Conservation (phyloP, 2,329 filamentous ascomycete genomes). For the Trichoderma asperellum region DNA sequence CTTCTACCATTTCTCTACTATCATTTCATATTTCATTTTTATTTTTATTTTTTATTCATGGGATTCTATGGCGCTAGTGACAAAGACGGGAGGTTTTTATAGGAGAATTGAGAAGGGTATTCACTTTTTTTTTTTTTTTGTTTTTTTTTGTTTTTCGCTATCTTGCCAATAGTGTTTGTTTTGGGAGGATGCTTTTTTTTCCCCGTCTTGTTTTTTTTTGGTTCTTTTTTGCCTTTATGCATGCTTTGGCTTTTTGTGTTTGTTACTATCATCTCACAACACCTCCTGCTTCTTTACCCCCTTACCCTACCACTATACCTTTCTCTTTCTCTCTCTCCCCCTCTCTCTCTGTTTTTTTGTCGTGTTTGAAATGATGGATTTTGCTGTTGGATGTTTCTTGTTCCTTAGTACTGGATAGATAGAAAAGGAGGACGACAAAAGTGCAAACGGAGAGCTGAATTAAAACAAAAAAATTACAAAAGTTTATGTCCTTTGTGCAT, state of each 20-base stretch:
- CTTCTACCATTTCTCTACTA: slow-evolving; percentile 30
- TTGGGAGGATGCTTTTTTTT: neutral
- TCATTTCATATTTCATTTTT: neutral
- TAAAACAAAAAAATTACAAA: neutral
- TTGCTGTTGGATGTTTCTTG: slow-evolving; percentile 25
- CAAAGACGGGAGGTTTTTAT: slow-evolving; percentile 33
- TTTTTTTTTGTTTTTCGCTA: neutral
- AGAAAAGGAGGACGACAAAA: slow-evolving; percentile 5
- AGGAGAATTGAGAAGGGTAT: slow-evolving; percentile 21
- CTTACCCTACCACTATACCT: neutral
- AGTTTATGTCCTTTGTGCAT: neutral
- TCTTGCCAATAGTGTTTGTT: neutral
- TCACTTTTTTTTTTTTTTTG: slow-evolving; percentile 25
- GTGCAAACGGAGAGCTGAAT: slow-evolving; percentile 30
- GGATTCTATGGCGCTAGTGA: slow-evolving; percentile 38
- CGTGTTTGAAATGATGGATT: slow-evolving; percentile 20
- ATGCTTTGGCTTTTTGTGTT: slow-evolving; percentile 17
- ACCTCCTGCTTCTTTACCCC: slow-evolving; percentile 12
- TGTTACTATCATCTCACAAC: slow-evolving; percentile 17
- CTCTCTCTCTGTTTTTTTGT: slow-evolving; percentile 10
- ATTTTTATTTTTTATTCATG: slow-evolving; percentile 23
- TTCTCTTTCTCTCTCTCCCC: neutral
- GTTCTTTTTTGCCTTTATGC: neutral
- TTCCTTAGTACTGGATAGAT: slow-evolving; percentile 29
- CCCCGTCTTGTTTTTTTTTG: neutral